phyloP scores from a whole-genome alignment of 73 alveolate genomes.

The Halteria grandinella region DNA sequence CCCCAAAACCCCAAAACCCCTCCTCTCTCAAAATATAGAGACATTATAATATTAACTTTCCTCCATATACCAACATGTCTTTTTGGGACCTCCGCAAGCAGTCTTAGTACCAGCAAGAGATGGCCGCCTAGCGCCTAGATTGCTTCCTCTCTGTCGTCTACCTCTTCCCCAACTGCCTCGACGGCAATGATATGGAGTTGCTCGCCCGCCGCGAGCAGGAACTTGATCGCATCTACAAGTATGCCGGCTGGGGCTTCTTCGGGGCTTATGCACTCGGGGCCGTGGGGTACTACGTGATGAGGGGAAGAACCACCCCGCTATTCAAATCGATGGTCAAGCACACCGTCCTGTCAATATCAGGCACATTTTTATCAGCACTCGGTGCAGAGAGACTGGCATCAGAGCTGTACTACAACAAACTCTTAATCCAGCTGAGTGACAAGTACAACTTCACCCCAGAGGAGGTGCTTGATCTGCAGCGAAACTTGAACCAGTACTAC shows the following conservation, averaged over 20 bases:
- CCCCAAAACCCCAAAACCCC: not conserved
- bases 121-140: conserved; percentile 55
- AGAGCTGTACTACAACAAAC: conserved; percentile 57
- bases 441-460: conserved; percentile 68
- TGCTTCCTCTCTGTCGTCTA: conserved; percentile 63
- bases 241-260: conserved; percentile 41
- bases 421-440: conserved; percentile 48
- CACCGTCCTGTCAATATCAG: conserved; percentile 32
- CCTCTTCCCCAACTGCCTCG: conserved; percentile 54
- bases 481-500: conserved; percentile 65
- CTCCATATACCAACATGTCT: conserved; percentile 32
- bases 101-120: conserved; percentile 34
- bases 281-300: not conserved
- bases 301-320: conserved; percentile 46
- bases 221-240: conserved; percentile 7
- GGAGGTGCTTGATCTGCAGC: conserved; percentile 58
- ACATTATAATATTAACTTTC: not conserved
- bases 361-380: conserved; percentile 46
- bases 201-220: conserved; percentile 49
- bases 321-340: conserved; percentile 60
- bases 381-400: conserved; percentile 61
- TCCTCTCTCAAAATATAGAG: conserved; percentile 2
- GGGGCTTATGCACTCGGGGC: conserved; percentile 10
- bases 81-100: conserved; percentile 50
- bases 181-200: conserved; percentile 41